Percentiles rank a stretch among this genome's conserved stretches.
phyloP scores from a whole-genome alignment of 768 basidiomycete species.

The Rhodotorula taiwanensis region DNA sequence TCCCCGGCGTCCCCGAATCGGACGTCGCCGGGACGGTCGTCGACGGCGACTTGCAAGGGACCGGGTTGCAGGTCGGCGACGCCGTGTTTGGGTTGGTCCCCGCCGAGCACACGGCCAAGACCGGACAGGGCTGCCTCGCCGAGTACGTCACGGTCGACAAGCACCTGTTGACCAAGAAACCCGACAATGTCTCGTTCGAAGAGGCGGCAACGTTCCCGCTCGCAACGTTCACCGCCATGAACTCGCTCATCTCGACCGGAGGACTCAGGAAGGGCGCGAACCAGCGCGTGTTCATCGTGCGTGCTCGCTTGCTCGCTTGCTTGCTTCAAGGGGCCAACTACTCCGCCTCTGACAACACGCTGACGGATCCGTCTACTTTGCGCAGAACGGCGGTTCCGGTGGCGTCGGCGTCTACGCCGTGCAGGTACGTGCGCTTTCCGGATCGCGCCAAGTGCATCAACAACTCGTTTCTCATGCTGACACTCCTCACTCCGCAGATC shows the following conservation, averaged over 20 bases:
- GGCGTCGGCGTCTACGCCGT: constrained; percentile 21
- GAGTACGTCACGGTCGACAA: constrained; percentile 55
- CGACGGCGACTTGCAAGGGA: constrained; percentile 50
- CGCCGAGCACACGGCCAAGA: constrained; percentile 44
- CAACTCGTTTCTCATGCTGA: not conserved
- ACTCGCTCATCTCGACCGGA: constrained; percentile 49
- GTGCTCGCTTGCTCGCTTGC: no score
- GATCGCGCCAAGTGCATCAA: not conserved
- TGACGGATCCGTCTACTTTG: not conserved
- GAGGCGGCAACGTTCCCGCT: constrained; percentile 60
- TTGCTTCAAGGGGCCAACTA: no score
- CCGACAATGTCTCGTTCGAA: constrained; percentile 52
- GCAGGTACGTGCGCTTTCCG: constrained; percentile 9
- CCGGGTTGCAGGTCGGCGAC: constrained; percentile 56
- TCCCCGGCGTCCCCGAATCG: constrained; percentile 55
- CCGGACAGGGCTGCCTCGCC: constrained; percentile 55
- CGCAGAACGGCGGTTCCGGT: constrained; percentile 27
- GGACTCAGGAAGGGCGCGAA: constrained; percentile 6
- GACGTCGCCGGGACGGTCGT: constrained; percentile 63
- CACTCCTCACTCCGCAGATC: constrained; percentile 4
- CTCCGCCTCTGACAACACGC: not conserved
- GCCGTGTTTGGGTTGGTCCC: constrained; percentile 58
- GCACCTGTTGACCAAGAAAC: constrained; percentile 49
- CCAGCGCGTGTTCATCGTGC: constrained; percentile 28
- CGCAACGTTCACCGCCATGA: constrained; percentile 57